Percentiles rank a stretch among this genome's conserved stretches.
Conservation (phyloP, 495 filamentous ascomycete species). For the Neurospora pannonica region DNA sequence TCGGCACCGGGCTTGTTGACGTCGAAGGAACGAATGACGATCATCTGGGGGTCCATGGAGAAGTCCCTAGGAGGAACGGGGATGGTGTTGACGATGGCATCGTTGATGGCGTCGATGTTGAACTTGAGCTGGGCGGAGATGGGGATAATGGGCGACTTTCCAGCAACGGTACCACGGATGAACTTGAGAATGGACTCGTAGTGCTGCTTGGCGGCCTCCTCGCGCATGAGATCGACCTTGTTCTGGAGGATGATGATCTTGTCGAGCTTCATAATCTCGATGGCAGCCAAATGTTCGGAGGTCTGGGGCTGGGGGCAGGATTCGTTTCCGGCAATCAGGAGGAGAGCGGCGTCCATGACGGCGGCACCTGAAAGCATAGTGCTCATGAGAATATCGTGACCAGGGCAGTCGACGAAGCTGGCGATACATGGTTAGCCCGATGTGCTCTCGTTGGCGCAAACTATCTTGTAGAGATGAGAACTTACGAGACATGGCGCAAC, state of each 20-base stretch:
- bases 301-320: slow-evolving; percentile 98
- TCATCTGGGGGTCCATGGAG: slow-evolving; percentile 86
- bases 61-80: slow-evolving; percentile 88
- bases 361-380: slow-evolving; percentile 99
- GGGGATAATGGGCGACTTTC: slow-evolving; percentile 91
- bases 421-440: slow-evolving; percentile 3
- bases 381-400: slow-evolving; percentile 99
- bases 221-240: slow-evolving; percentile 96
- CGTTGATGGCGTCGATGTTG: slow-evolving; percentile 98
- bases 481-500: slow-evolving; percentile 80
- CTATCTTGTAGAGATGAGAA: slow-evolving; percentile 6
- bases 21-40: slow-evolving; percentile 96
- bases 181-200: slow-evolving; percentile 96
- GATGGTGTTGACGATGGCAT: slow-evolving; percentile 84
- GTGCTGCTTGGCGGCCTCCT: slow-evolving; percentile 83
- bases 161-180: slow-evolving; percentile 92
- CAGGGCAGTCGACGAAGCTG: slow-evolving; percentile 95
- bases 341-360: slow-evolving; percentile 96
- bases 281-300: slow-evolving; percentile 94
- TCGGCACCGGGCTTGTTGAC: slow-evolving; percentile 99
- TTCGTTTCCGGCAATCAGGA: slow-evolving; percentile 98
- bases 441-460: background rate
- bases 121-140: slow-evolving; percentile 98
- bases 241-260: slow-evolving; percentile 99
- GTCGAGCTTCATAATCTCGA: slow-evolving; percentile 97